Evolutionary conservation across 1,139 yeast genomes (phyloP), one percentile per base, ranked within the genome.

Genomic region (Diutina neorugosa): DNA sequence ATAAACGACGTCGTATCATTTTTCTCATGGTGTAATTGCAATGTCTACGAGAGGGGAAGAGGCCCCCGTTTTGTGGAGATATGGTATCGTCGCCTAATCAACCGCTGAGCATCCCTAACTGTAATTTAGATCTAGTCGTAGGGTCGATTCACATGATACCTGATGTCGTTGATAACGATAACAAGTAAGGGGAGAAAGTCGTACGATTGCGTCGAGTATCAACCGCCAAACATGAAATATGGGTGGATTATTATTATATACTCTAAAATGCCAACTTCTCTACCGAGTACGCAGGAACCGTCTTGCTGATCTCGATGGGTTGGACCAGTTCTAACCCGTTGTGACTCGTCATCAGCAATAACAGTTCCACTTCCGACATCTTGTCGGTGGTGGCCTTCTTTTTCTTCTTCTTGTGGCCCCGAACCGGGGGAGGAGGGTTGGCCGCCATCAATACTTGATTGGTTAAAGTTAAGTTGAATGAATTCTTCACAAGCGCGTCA

Each of bases 41-140:
- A 23, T 23, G 25, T 4, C 25, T 23, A 23, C 25, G 6, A 23
- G 25, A 23, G 25, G 4, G 25, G 25, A 23, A 7, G 25, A n/a
- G n/a, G n/a, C n/a, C n/a, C n/a, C n/a, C 7, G 7, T 23, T 23
- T 1, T 54, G 53, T 48, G 85, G 66, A 46, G 86, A 76, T 23
- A 21, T 44, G 5, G 4, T 19, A 44, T 57, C 60, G 5, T 57
- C 58, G 25, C 69, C 66, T 65, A 89, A 89, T 0, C 93, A 94
- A 3, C 81, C 60, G 48, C 72, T 69, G 0, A 94, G 81, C 12
- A 96, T n/a, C 91, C 60, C 93, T 76, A 54, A n/a, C n/a, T n/a
- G n/a, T n/a, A n/a, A n/a, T n/a, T n/a, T n/a, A n/a, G n/a, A n/a
- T n/a, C n/a, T n/a, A n/a, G n/a, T n/a, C n/a, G n/a, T n/a, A n/a